phyloP scores from a whole-genome alignment of 2,329 filamentous ascomycete genomes.

The Alternaria consortialis region DNA sequence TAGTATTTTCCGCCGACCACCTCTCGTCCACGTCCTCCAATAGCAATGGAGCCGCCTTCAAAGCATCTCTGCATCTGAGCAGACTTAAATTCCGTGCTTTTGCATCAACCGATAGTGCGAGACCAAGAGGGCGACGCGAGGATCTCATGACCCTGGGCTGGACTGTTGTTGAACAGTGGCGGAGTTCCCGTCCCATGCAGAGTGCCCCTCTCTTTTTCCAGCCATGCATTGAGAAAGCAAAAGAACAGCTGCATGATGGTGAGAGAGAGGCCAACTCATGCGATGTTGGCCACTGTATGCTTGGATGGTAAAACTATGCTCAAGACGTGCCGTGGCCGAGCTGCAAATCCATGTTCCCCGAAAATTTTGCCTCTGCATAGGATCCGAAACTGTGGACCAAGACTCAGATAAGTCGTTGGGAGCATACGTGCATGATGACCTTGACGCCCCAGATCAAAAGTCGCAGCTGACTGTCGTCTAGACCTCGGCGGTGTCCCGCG shows the following conservation, averaged over 20 bases:
- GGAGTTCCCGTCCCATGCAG: neutral
- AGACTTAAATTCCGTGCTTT: neutral
- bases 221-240: neutral
- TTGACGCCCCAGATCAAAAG: neutral
- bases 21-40: neutral
- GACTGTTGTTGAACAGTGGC: neutral
- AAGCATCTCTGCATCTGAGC: neutral
- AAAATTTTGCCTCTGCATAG: constrained; percentile 1
- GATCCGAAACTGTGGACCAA: neutral
- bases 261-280: neutral
- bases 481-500: neutral
- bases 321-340: neutral
- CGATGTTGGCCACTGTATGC: neutral
- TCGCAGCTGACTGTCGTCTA: neutral
- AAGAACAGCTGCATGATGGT: neutral
- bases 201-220: constrained; percentile 1
- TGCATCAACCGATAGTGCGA: neutral
- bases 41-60: neutral
- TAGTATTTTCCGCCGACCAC: neutral
- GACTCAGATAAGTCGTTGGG: constrained; percentile 7
- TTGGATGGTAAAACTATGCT: neutral
- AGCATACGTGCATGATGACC: neutral
- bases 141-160: neutral
- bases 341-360: constrained; percentile 7
- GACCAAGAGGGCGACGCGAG: neutral